These are phyloP conservation scores for Mucuna pruriens DNA, from an alignment of 306 rosid genomes.

Conservation along the genomic window DNA sequence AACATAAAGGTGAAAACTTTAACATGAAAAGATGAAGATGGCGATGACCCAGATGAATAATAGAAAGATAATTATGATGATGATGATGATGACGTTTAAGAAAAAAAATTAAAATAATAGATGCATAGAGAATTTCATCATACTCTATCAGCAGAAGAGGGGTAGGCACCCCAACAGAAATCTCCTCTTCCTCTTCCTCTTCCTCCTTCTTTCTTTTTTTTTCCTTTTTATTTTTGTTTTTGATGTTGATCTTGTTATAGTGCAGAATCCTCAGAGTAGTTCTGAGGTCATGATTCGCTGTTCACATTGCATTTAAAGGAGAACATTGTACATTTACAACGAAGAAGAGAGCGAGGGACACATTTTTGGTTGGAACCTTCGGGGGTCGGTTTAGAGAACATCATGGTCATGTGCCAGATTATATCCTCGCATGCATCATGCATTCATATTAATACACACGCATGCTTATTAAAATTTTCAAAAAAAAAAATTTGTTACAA, in stretches of 20 bases:
- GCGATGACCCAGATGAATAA: slow-evolving; percentile 34
- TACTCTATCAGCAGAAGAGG: slow-evolving; percentile 35
- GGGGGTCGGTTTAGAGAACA: slow-evolving; percentile 9
- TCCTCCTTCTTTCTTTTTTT: neutral
- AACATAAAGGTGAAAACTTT: slow-evolving; percentile 22
- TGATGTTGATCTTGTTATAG: neutral
- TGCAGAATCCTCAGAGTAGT: slow-evolving; percentile 36
- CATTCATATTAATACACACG: neutral
- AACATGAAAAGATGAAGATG: slow-evolving; percentile 14
- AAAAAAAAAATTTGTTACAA: neutral
- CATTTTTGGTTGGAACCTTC: neutral
- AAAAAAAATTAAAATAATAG: neutral
- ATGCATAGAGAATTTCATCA: neutral
- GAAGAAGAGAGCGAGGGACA: neutral
- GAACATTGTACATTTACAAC: slow-evolving; percentile 7
- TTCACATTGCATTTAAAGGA: neutral
- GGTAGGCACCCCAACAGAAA: slow-evolving; percentile 17
- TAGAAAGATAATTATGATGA: neutral
- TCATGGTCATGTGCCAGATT: slow-evolving; percentile 25
- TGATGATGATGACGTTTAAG: neutral
- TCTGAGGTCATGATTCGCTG: slow-evolving; percentile 24
- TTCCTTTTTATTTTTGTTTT: neutral
- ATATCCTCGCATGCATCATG: neutral
- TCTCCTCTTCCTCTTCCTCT: neutral
- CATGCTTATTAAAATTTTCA: no score